Percentiles rank a stretch among this genome's conserved stretches.
Conservation (phyloP, 2,329 filamentous ascomycete genomes). For the Lomentospora prolificans region DNA sequence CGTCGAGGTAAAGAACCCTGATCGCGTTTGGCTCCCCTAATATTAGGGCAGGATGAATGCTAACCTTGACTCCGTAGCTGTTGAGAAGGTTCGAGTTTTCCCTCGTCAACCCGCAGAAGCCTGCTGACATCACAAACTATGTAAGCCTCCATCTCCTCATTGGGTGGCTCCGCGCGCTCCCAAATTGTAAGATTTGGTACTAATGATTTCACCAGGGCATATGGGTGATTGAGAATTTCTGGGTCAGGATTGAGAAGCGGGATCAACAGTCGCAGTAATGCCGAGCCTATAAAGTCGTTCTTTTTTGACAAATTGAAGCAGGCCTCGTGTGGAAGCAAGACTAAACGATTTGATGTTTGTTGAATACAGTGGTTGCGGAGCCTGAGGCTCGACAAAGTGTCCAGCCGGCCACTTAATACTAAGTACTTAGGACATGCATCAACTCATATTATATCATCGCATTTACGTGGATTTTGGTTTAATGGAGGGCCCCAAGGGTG, state of each 20-base stretch:
- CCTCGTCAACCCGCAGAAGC: not conserved
- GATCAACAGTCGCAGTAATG: not conserved
- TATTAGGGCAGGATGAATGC: not conserved
- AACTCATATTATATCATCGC: no score
- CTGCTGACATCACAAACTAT: not conserved
- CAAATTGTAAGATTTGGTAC: not conserved
- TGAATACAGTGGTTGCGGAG: no score
- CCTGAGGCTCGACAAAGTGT: no score
- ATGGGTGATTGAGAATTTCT: conserved; percentile 7
- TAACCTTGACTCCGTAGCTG: not conserved
- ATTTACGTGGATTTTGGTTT: no score
- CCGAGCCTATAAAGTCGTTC: no score
- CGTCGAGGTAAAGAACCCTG: conserved; percentile 23
- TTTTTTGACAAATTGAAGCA: no score
- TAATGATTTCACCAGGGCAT: not conserved
- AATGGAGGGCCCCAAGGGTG: no score
- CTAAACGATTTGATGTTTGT: no score
- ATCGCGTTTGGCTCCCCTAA: not conserved
- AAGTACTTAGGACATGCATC: no score
- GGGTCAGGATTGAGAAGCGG: conserved; percentile 4
- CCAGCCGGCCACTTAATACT: no score
- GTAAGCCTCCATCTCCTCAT: not conserved
- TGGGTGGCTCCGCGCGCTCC: not conserved
- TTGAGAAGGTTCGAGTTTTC: conserved; percentile 7
- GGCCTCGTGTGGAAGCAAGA: no score